Base-by-base conservation (phyloP, 352 stramenopile species). In the Phytophthora constricta region DNA sequence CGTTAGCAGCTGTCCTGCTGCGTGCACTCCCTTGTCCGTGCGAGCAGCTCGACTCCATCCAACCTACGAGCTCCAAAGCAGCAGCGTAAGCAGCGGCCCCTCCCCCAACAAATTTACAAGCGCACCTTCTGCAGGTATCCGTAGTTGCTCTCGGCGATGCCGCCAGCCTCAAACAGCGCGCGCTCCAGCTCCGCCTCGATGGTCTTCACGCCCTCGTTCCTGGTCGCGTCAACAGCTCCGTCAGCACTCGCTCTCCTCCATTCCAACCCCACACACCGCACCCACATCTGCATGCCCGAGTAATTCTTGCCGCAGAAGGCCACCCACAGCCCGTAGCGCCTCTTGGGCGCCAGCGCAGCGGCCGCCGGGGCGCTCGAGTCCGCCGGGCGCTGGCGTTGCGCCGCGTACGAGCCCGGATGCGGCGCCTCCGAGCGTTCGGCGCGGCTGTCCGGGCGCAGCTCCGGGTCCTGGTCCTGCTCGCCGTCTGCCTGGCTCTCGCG, bases 11-110 rank as follows among this genome's bases (percentile, higher is more conserved):
- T 97, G 88, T 0, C 90, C 89, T 0, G 88, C 86, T 5, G 92
- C 92, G 60, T 97, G 90, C 25, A 98, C 92, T 49, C 90, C 91
- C 68, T 98, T 98, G 76, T 98, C 92, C 5, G 92, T 98, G 20
- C 92, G 82, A 2, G 89, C 91, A 1, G 90, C 89, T 39, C 92
- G 89, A 50, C 82, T 95, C 90, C 90, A 98, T 4, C 89, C 89
- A 27, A 97, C 92, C 74, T 89, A 61, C 28, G 31, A 16, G 16
- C 0, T 42, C 10, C 22, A 48, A 49, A 50, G 8, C 37, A 50
- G 14, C 33, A 20, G 13, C 46, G 14, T 28, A 26, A 27, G 25
- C 19, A 46, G 19, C n/a, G 17, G 3, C 11, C n/a, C 3, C 28
- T n/a, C 16, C 33, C 13, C n/a, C 20, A 41, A 14, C 25, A 53